These are phyloP conservation scores for Spathaspora sp. DNA, from an alignment of 1,139 yeast genomes.

Conservation along the genomic window DNA sequence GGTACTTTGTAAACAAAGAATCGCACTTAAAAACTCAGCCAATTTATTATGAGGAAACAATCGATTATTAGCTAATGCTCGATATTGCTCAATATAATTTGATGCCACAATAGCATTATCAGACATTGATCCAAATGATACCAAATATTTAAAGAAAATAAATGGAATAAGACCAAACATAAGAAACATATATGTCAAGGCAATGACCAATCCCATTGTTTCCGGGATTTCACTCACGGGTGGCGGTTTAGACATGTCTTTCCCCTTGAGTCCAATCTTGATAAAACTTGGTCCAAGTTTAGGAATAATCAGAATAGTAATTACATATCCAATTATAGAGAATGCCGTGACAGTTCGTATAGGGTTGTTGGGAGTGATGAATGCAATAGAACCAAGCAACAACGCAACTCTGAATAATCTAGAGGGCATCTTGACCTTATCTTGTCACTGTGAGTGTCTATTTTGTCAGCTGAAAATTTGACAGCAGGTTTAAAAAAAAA, in stretches of 20 bases:
- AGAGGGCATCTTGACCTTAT: not conserved
- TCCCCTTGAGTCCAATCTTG: constrained; percentile 78
- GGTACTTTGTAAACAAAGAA: constrained; percentile 81
- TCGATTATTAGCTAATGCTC: constrained; percentile 27
- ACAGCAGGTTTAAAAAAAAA: not conserved
- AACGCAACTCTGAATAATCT: constrained; percentile 15
- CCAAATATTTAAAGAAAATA: constrained; percentile 77
- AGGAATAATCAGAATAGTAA: constrained; percentile 65
- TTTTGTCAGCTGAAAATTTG: not conserved
- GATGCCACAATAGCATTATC: constrained; percentile 35
- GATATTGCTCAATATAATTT: constrained; percentile 38
- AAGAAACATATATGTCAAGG: constrained; percentile 73
- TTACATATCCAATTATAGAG: constrained; percentile 61
- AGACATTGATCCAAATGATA: constrained; percentile 43
- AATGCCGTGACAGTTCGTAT: constrained; percentile 61
- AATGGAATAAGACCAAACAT: constrained; percentile 90
- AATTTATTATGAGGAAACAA: constrained; percentile 83
- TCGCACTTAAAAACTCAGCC: constrained; percentile 82
- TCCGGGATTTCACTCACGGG: constrained; percentile 74
- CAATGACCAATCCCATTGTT: constrained; percentile 85
- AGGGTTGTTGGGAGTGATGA: constrained; percentile 32
- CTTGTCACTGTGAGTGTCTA: constrained; percentile 3
- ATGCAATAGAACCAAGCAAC: constrained; percentile 19
- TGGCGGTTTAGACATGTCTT: constrained; percentile 70
- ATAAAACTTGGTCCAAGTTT: constrained; percentile 64